Evolutionary conservation across 75 land plant species (phyloP).

Genomic region (Cunninghamia lanceolata): DNA sequence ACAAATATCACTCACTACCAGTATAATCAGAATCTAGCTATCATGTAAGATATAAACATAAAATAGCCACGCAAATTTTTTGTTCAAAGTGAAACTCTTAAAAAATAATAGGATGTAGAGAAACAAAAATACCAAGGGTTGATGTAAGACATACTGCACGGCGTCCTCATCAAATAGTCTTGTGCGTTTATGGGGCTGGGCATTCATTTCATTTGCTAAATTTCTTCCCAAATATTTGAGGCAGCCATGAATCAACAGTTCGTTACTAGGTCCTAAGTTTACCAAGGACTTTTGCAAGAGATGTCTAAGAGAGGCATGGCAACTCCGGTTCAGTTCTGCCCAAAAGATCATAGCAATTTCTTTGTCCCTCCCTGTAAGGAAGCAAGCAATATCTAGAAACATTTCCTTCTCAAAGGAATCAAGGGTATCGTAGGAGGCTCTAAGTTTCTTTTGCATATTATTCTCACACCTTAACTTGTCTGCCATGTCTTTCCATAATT

Average conservation of each 20-base stretch:
- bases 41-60: not conserved
- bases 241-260: not conserved
- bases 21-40: not conserved
- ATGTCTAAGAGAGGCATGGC: not conserved
- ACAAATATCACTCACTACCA: not conserved
- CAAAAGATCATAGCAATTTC: no score
- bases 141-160: no score
- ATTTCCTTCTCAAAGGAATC: no score
- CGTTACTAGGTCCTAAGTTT: not conserved
- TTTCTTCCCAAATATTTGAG: not conserved
- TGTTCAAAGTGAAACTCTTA: no score
- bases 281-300: not conserved
- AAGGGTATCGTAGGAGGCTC: not conserved
- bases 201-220: not conserved
- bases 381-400: no score
- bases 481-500: not conserved
- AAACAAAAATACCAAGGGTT: no score
- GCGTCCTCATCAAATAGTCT: not conserved
- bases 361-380: no score
- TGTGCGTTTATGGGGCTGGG: not conserved
- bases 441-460: not conserved
- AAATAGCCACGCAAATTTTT: not conserved
- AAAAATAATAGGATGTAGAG: no score
- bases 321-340: not conserved
- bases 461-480: not conserved